Evolutionary conservation across 202 grass and related monocot genomes (phyloP).

Genomic region (Digitaria exilis): DNA sequence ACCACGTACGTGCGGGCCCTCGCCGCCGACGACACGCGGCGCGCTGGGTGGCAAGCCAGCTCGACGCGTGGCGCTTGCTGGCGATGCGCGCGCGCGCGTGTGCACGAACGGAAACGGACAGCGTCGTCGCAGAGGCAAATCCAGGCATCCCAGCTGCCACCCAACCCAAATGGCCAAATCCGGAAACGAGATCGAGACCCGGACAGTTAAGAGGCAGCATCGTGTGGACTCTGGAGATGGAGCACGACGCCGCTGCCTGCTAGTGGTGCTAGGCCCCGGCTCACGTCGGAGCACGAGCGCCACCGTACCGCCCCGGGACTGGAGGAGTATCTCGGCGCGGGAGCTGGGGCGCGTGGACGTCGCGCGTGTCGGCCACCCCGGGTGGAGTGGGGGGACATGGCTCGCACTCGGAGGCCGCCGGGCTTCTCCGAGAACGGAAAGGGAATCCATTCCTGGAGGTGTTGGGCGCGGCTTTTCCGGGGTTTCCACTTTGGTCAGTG

Average conservation of each 20-base stretch:
- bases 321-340: not conserved
- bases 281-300: too few relatives aligned
- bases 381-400: conserved; percentile 21
- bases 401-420: conserved; percentile 29
- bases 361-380: conserved; percentile 41
- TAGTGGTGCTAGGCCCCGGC: too few relatives aligned
- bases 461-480: not conserved
- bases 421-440: conserved; percentile 15
- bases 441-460: not conserved
- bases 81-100: not conserved
- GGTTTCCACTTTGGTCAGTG: not conserved
- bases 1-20: not conserved
- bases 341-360: conserved; percentile 15
- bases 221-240: too few relatives aligned
- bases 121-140: too few relatives aligned
- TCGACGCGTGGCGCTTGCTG: not conserved
- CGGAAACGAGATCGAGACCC: too few relatives aligned
- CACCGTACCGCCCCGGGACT: too few relatives aligned
- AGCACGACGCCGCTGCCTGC: too few relatives aligned
- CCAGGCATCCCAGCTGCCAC: not conserved
- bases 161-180: too few relatives aligned
- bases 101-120: too few relatives aligned
- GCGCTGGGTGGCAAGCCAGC: not conserved
- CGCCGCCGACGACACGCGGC: not conserved
- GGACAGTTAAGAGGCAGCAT: too few relatives aligned